Conservation (phyloP, 176 grass and related monocot genomes). For the Otatea glauca region DNA sequence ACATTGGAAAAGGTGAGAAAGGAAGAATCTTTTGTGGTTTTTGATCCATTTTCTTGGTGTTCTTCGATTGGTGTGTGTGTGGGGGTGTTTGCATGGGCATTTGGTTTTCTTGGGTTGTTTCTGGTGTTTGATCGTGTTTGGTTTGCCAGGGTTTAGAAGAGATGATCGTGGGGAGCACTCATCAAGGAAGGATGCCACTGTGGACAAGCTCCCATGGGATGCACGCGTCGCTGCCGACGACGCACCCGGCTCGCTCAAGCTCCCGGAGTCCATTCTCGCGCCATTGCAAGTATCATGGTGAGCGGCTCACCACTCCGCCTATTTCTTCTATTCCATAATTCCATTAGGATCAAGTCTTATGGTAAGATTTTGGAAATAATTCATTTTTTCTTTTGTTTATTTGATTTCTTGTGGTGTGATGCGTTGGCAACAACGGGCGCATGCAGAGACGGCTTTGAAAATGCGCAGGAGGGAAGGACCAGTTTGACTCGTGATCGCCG, state of each 20-base stretch:
- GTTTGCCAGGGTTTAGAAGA: neutral
- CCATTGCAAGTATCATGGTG: conserved; percentile 49
- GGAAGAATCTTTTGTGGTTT: neutral
- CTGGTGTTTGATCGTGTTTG: conserved; percentile 15
- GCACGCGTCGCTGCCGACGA: conserved; percentile 52
- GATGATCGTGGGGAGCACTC: neutral
- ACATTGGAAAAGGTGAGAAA: neutral
- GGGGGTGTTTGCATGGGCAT: neutral
- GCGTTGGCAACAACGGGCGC: conserved; percentile 47
- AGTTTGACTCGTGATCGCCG: conserved; percentile 47
- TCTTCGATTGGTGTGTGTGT: conserved; percentile 3
- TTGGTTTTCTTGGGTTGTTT: neutral
- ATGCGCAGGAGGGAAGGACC: conserved; percentile 51
- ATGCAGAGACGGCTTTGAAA: conserved; percentile 45
- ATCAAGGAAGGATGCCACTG: neutral
- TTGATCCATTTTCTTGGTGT: neutral
- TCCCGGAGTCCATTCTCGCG: conserved; percentile 18
- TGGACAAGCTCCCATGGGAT: conserved; percentile 46
- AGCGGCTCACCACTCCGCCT: neutral
- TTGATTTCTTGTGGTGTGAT: neutral
- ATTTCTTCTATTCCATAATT: neutral
- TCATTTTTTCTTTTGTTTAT: neutral
- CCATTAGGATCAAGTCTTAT: neutral
- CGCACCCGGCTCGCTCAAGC: neutral
- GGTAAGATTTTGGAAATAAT: neutral